A percentile compares a stretch with the other conserved stretches of the same genome.
Evolutionary conservation across 768 basidiomycete species (phyloP).

Genomic region (Amanita rubescens): DNA sequence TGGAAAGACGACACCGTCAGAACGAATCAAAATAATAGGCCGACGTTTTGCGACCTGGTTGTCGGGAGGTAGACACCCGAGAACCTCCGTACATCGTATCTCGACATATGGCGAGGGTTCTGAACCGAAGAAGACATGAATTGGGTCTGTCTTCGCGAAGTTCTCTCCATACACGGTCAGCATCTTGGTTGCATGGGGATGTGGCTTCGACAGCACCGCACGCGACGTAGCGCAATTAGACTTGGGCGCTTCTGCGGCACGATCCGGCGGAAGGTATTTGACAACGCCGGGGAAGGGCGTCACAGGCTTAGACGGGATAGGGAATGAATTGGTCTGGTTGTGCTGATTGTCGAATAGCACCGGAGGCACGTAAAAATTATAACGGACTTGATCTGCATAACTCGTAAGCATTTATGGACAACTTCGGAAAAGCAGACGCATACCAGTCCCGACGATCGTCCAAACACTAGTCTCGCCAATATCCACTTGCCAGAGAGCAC

Average conservation of each 20-base stretch:
- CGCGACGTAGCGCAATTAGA: constrained; percentile 58
- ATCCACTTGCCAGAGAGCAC: constrained; percentile 82
- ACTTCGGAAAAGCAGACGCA: constrained; percentile 14
- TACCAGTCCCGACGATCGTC: constrained; percentile 91
- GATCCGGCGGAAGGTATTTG: constrained; percentile 87
- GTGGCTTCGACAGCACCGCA: constrained; percentile 67
- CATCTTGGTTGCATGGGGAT: constrained; percentile 72
- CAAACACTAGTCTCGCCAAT: constrained; percentile 92
- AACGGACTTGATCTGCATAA: constrained; percentile 73
- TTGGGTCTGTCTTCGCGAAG: constrained; percentile 76
- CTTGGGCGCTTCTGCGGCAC: constrained; percentile 78
- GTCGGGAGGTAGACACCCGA: constrained; percentile 77
- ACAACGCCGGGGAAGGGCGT: constrained; percentile 84
- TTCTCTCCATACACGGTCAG: constrained; percentile 86
- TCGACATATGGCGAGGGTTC: constrained; percentile 85
- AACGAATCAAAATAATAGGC: constrained; percentile 74
- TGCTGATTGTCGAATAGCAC: constrained; percentile 76
- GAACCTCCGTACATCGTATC: constrained; percentile 79
- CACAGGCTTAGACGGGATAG: constrained; percentile 73
- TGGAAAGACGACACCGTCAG: constrained; percentile 85
- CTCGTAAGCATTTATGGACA: constrained; percentile 12
- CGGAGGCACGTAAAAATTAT: constrained; percentile 90
- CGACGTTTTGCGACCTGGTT: constrained; percentile 58
- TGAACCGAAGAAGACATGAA: constrained; percentile 80
- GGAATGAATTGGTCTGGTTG: constrained; percentile 63